These are phyloP conservation scores for Hibiscus syriacus DNA, from an alignment of 345 rosid species.

Conservation along the genomic window DNA sequence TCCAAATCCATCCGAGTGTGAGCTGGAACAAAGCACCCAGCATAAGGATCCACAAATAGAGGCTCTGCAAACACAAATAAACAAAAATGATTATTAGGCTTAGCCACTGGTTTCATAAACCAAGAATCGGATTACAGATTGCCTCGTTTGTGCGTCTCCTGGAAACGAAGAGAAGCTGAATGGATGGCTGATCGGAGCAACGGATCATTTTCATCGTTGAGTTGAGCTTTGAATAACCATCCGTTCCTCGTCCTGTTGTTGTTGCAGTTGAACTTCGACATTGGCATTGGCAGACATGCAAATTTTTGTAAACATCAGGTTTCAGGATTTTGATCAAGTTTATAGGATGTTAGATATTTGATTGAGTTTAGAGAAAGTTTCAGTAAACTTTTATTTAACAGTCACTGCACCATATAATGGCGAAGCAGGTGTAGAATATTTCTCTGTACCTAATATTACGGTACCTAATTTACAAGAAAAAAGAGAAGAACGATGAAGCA, in stretches of 20 bases:
- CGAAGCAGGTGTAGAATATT: no score
- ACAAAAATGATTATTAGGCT: not conserved
- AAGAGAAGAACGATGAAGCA: no score
- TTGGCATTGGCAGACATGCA: no score
- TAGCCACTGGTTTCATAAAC: not conserved
- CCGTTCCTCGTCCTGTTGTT: constrained; percentile 7
- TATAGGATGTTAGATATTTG: no score
- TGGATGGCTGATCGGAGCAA: constrained; percentile 45
- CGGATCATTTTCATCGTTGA: constrained; percentile 41
- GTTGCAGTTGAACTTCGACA: not conserved
- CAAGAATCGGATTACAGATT: not conserved
- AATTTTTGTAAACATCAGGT: no score
- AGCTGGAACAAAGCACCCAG: constrained; percentile 66
- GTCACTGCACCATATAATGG: no score
- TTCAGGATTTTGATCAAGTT: no score
- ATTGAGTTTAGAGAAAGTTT: no score
- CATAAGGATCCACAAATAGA: constrained; percentile 74
- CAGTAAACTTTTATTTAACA: no score
- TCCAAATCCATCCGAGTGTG: constrained; percentile 33
- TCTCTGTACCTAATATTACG: no score
- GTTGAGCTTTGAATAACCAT: constrained; percentile 32
- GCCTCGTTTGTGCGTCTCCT: constrained; percentile 70
- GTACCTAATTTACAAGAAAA: no score
- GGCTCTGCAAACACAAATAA: constrained; percentile 43
- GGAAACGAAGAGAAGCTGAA: constrained; percentile 71